These are phyloP conservation scores for Dinochytrium kinnereticum DNA, from an alignment of 371 early-diverging fungal species.

Conservation along the genomic window DNA sequence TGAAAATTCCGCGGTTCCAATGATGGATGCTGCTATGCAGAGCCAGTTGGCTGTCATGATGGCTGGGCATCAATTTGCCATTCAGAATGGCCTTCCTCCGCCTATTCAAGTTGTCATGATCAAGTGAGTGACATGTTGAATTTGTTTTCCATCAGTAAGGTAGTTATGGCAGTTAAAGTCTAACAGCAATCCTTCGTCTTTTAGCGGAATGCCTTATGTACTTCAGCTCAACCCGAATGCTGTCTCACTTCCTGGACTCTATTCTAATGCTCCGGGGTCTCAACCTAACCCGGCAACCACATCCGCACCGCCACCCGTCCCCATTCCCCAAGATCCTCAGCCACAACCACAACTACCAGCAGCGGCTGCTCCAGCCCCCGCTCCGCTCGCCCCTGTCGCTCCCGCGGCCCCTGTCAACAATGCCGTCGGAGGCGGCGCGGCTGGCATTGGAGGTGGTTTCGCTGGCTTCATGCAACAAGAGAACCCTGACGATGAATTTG, in stretches of 20 bases:
- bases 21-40: constrained; percentile 4
- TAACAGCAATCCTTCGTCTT: too few species aligned
- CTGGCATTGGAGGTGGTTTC: constrained; percentile 10
- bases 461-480: constrained; percentile 2
- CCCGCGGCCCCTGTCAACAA: background rate
- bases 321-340: constrained; percentile 13
- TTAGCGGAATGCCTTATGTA: constrained; percentile 39
- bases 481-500: constrained; percentile 28
- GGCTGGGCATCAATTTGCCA: background rate
- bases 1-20: background rate
- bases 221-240: constrained; percentile 22
- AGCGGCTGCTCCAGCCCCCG: background rate
- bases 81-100: background rate
- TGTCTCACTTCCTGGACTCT: background rate
- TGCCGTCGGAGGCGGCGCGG: constrained; percentile 2
- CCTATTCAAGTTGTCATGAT: constrained; percentile 36
- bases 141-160: too few species aligned
- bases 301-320: constrained; percentile 17
- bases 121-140: too few species aligned
- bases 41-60: constrained; percentile 12
- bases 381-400: constrained; percentile 17
- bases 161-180: too few species aligned
- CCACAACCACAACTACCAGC: too few species aligned
- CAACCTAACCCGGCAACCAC: too few species aligned
- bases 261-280: too few species aligned